phyloP scores from a whole-genome alignment of 768 basidiomycete species.

The Amanita phalloides region DNA sequence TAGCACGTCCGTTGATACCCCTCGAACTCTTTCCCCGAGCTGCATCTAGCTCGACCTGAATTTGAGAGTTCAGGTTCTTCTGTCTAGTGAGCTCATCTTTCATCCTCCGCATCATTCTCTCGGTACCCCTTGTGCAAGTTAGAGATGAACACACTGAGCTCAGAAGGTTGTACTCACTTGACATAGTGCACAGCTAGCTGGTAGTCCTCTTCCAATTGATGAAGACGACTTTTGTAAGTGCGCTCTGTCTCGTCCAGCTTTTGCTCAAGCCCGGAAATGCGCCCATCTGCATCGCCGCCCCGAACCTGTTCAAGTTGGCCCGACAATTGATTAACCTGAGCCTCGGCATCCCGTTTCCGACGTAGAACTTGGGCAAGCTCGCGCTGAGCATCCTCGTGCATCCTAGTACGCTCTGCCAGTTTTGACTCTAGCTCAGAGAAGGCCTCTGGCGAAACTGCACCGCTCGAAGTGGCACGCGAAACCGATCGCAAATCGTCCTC shows the following conservation, averaged over 20 bases:
- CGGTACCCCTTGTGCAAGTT: constrained; percentile 62
- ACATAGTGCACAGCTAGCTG: constrained; percentile 96
- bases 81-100: constrained; percentile 92
- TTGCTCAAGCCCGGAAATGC: constrained; percentile 58
- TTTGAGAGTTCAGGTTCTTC: constrained; percentile 65
- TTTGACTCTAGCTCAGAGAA: constrained; percentile 70
- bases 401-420: constrained; percentile 60
- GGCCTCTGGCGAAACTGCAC: constrained; percentile 27
- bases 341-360: constrained; percentile 66
- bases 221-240: constrained; percentile 67
- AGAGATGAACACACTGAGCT: background rate
- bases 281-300: constrained; percentile 37
- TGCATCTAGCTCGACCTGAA: constrained; percentile 79
- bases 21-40: constrained; percentile 49
- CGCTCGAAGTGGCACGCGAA: constrained; percentile 22
- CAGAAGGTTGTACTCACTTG: constrained; percentile 51
- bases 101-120: constrained; percentile 96
- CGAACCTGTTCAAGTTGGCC: constrained; percentile 58
- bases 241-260: constrained; percentile 73
- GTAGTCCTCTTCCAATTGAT: constrained; percentile 92
- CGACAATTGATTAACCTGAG: constrained; percentile 52
- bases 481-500: constrained; percentile 53
- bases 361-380: constrained; percentile 59
- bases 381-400: constrained; percentile 66
- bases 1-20: constrained; percentile 61